Conservation (phyloP, 441 rosid genomes). For the Adansonia madagascariensis region DNA sequence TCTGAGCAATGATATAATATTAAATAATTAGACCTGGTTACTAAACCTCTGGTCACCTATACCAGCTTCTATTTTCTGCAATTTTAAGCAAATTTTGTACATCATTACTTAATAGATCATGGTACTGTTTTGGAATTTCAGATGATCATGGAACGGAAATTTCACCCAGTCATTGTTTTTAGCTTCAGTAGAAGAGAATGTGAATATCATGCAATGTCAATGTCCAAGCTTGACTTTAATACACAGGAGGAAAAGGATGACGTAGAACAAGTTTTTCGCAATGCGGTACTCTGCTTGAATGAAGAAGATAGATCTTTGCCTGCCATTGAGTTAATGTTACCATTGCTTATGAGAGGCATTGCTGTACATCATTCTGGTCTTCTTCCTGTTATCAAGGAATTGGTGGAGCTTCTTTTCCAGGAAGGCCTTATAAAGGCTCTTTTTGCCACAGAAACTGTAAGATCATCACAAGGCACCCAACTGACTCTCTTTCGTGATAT, state of each 20-base stretch:
- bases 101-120: constrained; percentile 9
- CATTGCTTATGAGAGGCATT: constrained; percentile 93
- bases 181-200: constrained; percentile 99
- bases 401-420: constrained; percentile 98
- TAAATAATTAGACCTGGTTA: not conserved
- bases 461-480: constrained; percentile 37
- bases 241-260: constrained; percentile 76
- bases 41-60: not conserved
- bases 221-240: constrained; percentile 98
- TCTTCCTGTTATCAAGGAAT: constrained; percentile 96
- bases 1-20: not conserved
- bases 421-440: constrained; percentile 99
- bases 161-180: constrained; percentile 95
- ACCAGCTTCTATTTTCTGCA: not conserved
- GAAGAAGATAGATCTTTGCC: constrained; percentile 95
- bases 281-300: constrained; percentile 84
- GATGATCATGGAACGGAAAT: constrained; percentile 96
- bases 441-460: constrained; percentile 97
- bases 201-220: constrained; percentile 96
- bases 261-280: constrained; percentile 80
- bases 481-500: constrained; percentile 26
- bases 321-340: constrained; percentile 95
- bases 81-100: constrained; percentile 3
- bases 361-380: constrained; percentile 99
- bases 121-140: constrained; percentile 38